Evolutionary conservation across 148 eudicot genomes (phyloP), one percentile per base, ranked within the genome.

Genomic region (Vaccinium corymbosum): DNA sequence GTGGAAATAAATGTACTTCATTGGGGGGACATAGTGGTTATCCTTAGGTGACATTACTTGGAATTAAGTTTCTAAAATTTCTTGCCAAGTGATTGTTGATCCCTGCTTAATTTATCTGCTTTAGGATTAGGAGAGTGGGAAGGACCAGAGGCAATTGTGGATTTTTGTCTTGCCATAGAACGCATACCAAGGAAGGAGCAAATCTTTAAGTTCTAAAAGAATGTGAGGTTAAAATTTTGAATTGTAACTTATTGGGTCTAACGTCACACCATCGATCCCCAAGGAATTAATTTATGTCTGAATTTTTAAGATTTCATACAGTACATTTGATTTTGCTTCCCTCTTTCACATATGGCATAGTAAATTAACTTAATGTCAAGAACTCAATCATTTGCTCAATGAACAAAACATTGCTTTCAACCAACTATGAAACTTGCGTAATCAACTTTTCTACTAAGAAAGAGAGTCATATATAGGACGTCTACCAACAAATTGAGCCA

Each of bases 331-430:
- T 76, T 32, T 13, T 14, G 29, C 22, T 35, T 55, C 3, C 66
- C 66, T 2, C 7, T 19, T 16, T 61, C 22, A 19, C 66, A 57
- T 3, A 55, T 52, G 80, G 80, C 14, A 72, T 6, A 27, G 12
- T 17, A 76, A 13, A 49, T 9, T n/a, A 13, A 9, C 66, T 20
- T 61, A 51, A 51, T 75, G 19, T 56, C 53, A 52, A 8, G 29
- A 52, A 16, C 5, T 29, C 14, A 78, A 78, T 78, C 80, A 78
- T 78, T 78, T 78, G 42, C 19, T 78, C 13, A 55, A 29, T 20
- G 62, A 17, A 79, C 49, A 4, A 16, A 16, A 42, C 5, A 27
- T 29, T 29, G 66, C 25, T 48, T 17, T 53, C 25, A 79, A 29
- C 46, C 49, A 79, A 55, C 59, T 50, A 50, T 20, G 19, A 25